A percentile compares a stretch with the other conserved stretches of the same genome.
phyloP scores from a whole-genome alignment of 1,284 basidiomycete species.

The Ganoderma multipileum region DNA sequence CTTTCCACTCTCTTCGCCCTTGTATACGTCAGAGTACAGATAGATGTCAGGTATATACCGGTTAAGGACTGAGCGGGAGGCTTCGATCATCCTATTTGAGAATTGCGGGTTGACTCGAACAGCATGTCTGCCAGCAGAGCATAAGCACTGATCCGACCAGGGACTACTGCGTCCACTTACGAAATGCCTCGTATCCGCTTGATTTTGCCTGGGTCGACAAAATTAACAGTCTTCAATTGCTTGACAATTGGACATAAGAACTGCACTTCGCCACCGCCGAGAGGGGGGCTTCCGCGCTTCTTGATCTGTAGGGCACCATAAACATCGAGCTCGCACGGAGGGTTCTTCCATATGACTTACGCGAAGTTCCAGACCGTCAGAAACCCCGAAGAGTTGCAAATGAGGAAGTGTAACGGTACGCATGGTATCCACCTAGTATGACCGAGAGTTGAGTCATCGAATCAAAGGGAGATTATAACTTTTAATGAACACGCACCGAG shows the following conservation, averaged over 20 bases:
- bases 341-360: constrained; percentile 47
- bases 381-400: constrained; percentile 88
- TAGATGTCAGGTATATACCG: constrained; percentile 98
- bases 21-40: constrained; percentile 98
- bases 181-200: constrained; percentile 96
- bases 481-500: constrained; percentile 61
- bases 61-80: constrained; percentile 90
- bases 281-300: constrained; percentile 90
- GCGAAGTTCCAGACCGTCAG: constrained; percentile 86
- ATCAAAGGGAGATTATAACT: background rate
- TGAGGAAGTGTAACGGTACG: constrained; percentile 94
- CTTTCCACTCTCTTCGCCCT: constrained; percentile 97
- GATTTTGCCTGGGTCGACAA: constrained; percentile 90
- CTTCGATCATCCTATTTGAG: constrained; percentile 97
- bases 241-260: constrained; percentile 94
- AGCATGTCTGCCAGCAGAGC: constrained; percentile 67
- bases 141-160: background rate
- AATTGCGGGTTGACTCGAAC: constrained; percentile 97
- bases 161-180: constrained; percentile 52
- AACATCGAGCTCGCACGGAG: background rate
- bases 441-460: constrained; percentile 10
- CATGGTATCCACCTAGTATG: constrained; percentile 80
- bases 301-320: constrained; percentile 68
- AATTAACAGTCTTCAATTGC: constrained; percentile 90
- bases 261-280: constrained; percentile 92